Evolutionary conservation across 331 rosid genomes (phyloP).

Genomic region (Telfairia occidentalis): DNA sequence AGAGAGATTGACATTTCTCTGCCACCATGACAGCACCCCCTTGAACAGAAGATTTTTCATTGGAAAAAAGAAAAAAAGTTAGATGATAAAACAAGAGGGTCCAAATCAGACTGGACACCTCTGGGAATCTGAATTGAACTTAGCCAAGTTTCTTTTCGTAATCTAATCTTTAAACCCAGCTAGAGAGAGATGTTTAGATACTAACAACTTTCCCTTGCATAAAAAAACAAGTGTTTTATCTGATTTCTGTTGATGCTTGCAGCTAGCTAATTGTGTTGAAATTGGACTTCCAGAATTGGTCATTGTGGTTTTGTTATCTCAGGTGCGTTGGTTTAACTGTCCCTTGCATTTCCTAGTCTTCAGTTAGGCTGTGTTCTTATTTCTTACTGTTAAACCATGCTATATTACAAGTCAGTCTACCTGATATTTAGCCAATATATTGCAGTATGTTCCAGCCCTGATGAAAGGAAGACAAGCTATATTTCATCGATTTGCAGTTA

Average conservation of each 20-base stretch:
- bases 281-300: conserved; percentile 79
- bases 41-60: background rate
- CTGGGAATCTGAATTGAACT: background rate
- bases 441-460: conserved; percentile 65
- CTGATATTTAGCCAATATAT: conserved; percentile 20
- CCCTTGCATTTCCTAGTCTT: background rate
- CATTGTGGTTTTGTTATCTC: conserved; percentile 55
- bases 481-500: conserved; percentile 46
- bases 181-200: background rate
- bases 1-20: background rate
- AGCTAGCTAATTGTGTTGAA: conserved; percentile 83
- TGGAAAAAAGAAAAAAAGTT: background rate
- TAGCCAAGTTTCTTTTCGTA: background rate
- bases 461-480: conserved; percentile 30
- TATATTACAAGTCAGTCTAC: background rate
- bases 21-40: background rate
- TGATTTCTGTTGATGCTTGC: conserved; percentile 16
- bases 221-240: background rate
- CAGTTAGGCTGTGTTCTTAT: background rate
- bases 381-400: background rate
- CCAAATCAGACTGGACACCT: background rate
- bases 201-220: background rate
- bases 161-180: background rate
- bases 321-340: conserved; percentile 30
- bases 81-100: background rate